Evolutionary conservation across 202 grass and related monocot species (phyloP).

Genomic region (Carex sylvatica): DNA sequence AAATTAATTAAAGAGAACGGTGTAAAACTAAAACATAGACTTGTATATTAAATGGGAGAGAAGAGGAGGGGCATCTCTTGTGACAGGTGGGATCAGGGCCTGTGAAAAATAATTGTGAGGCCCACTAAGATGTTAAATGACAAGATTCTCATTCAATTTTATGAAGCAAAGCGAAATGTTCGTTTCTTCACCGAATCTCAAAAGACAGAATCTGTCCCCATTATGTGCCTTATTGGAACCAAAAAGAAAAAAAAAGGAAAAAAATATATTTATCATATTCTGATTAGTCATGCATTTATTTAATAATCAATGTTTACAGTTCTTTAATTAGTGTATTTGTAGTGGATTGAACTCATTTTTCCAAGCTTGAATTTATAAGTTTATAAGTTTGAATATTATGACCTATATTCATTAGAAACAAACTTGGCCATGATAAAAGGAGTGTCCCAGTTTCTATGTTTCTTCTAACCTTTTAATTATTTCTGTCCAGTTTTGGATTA

Average conservation of each 20-base stretch:
- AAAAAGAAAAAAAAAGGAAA: neutral
- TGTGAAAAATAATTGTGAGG: conserved; percentile 21
- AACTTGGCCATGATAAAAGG: neutral
- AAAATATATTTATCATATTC: neutral
- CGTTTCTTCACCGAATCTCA: conserved; percentile 28
- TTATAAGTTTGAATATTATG: neutral
- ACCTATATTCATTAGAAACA: neutral
- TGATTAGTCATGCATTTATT: conserved; percentile 7
- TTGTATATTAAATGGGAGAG: neutral
- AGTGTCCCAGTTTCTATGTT: neutral
- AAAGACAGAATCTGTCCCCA: conserved; percentile 33
- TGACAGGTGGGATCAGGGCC: neutral
- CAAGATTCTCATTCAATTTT: conserved; percentile 34
- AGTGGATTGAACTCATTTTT: neutral
- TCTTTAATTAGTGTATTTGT: neutral
- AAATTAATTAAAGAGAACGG: neutral
- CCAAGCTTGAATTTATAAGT: neutral
- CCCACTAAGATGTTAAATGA: conserved; percentile 22
- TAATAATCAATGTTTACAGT: neutral
- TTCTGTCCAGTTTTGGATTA: neutral
- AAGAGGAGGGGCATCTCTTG: neutral
- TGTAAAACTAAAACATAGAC: neutral
- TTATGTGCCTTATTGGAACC: conserved; percentile 6
- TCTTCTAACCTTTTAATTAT: neutral
- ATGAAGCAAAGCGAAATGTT: conserved; percentile 25